phyloP scores from a whole-genome alignment of 2,329 filamentous ascomycete species.

The Calonectria honghensis region DNA sequence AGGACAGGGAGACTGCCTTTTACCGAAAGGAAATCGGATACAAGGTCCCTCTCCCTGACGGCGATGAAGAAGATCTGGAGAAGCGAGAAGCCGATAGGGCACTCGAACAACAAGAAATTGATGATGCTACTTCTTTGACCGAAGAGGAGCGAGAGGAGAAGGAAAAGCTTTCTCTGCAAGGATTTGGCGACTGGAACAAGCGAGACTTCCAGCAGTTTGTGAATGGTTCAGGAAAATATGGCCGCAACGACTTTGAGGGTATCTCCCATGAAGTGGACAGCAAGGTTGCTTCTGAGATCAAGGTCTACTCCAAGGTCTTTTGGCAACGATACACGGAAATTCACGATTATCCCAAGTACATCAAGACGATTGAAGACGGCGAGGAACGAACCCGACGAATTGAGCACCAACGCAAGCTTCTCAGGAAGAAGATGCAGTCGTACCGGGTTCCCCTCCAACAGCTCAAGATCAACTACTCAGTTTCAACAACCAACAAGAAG shows the following conservation, averaged over 20 bases:
- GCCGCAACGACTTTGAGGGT: conserved; percentile 87
- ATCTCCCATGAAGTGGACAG: conserved; percentile 94
- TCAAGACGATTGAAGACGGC: conserved; percentile 92
- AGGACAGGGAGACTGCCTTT: conserved; percentile 96
- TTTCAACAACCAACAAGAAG: conserved; percentile 99
- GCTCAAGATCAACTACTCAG: conserved; percentile 98
- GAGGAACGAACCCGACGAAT: conserved; percentile 93
- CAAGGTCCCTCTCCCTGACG: conserved; percentile 92
- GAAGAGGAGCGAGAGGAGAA: conserved; percentile 95
- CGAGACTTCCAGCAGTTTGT: conserved; percentile 99
- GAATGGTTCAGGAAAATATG: conserved; percentile 95
- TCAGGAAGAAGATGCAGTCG: conserved; percentile 95
- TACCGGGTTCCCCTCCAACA: conserved; percentile 98
- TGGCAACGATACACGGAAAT: conserved; percentile 97
- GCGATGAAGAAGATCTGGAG: conserved; percentile 89
- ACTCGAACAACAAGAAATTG: conserved; percentile 92
- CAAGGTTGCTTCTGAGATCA: conserved; percentile 90
- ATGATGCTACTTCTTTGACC: conserved; percentile 90
- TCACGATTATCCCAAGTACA: conserved; percentile 89
- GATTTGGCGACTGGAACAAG: conserved; percentile 96
- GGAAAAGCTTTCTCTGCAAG: conserved; percentile 84
- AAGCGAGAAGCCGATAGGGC: conserved; percentile 92
- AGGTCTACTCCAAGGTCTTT: conserved; percentile 94
- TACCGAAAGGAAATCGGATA: conserved; percentile 98
- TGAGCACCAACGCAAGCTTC: conserved; percentile 93